Evolutionary conservation across 805 yeast genomes (phyloP).

Genomic region (Lipomyces mesembrius): DNA sequence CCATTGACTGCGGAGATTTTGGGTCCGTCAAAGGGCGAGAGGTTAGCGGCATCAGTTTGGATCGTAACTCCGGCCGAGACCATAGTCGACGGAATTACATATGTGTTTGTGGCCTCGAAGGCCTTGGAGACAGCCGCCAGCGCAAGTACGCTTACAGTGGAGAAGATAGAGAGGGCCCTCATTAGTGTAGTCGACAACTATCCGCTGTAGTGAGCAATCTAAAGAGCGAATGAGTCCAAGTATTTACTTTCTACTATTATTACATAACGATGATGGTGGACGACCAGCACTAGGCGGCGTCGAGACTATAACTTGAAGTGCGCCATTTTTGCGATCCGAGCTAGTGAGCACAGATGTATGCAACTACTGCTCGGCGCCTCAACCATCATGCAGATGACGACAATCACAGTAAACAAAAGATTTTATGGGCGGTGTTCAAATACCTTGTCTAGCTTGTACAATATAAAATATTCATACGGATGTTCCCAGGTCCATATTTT

Average conservation of each 20-base stretch:
- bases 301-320: too few relatives aligned
- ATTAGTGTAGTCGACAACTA: neutral
- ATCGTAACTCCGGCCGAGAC: slow-evolving; percentile 2
- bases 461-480: neutral
- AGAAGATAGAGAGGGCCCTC: neutral
- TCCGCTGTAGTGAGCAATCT: neutral
- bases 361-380: too few relatives aligned
- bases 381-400: too few relatives aligned
- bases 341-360: neutral
- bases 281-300: neutral
- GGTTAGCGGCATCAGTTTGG: neutral
- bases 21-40: slow-evolving; percentile 14
- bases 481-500: neutral
- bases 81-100: neutral
- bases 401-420: neutral
- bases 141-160: neutral
- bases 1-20: slow-evolving; percentile 15
- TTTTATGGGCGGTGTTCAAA: neutral
- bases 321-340: too few relatives aligned
- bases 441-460: neutral
- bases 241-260: too few relatives aligned
- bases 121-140: neutral
- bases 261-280: too few relatives aligned
- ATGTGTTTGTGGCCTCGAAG: neutral
- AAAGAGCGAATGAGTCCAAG: neutral